These are phyloP conservation scores for Blumeria hordei DNA, from an alignment of 2,329 filamentous ascomycete genomes.

Conservation along the genomic window DNA sequence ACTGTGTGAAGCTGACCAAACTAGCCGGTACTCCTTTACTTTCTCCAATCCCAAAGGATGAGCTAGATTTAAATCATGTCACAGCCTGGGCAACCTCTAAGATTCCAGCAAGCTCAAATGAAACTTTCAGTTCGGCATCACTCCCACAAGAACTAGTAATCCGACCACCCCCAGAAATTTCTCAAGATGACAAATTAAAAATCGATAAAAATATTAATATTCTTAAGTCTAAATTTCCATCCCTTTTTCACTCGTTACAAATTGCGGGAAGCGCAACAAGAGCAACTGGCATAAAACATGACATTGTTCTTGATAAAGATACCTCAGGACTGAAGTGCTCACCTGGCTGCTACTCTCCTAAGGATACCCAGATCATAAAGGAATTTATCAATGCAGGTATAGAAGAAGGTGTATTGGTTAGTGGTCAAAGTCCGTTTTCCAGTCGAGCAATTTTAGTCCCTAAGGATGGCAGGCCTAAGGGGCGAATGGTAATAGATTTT, in stretches of 20 bases:
- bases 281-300: not conserved
- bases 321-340: not conserved
- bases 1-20: not conserved
- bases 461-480: not conserved
- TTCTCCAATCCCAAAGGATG: not conserved
- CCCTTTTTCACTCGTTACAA: not conserved
- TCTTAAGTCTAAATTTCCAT: not conserved
- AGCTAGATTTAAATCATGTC: not conserved
- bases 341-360: not conserved
- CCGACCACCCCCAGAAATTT: not conserved
- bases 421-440: not conserved
- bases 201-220: not conserved
- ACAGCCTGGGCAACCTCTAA: not conserved
- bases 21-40: not conserved
- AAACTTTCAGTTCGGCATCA: not conserved
- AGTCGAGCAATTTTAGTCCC: not conserved
- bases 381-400: not conserved
- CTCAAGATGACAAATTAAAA: not conserved
- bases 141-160: not conserved
- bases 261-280: not conserved
- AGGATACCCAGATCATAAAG: not conserved
- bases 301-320: not conserved
- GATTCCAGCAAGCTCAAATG: not conserved
- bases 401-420: not conserved
- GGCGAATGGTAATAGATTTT: not conserved